Percentiles rank a stretch among this genome's conserved stretches.
phyloP scores from a whole-genome alignment of 164 flowering plant genomes.

The Aristolochia californica region DNA sequence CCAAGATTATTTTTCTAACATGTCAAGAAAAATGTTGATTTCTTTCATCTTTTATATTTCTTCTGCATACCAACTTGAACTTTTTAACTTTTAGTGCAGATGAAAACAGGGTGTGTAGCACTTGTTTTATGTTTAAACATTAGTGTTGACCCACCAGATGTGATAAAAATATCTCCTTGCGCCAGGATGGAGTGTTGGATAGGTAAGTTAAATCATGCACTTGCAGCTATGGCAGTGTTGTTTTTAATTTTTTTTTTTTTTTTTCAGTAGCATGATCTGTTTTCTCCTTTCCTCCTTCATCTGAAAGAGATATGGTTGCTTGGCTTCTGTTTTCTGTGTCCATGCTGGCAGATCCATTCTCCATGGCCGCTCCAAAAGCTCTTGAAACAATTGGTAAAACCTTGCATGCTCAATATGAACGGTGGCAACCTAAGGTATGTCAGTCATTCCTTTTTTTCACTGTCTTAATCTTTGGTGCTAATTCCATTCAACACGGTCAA shows the following conservation, averaged over 20 bases:
- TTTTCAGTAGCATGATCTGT: neutral
- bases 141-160: conserved; percentile 98
- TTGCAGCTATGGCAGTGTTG: too few species aligned
- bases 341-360: conserved; percentile 66
- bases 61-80: neutral
- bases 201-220: conserved; percentile 35
- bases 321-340: neutral
- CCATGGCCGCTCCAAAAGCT: conserved; percentile 89
- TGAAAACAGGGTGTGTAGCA: conserved; percentile 96
- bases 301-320: too few species aligned
- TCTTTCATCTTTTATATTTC: neutral
- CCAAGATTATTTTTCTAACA: too few species aligned
- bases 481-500: neutral
- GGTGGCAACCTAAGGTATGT: conserved; percentile 94
- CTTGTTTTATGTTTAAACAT: conserved; percentile 93
- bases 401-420: conserved; percentile 72
- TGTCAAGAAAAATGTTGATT: neutral
- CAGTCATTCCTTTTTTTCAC: neutral
- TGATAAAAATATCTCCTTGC: conserved; percentile 95
- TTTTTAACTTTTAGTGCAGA: conserved; percentile 46
- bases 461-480: conserved; percentile 1
- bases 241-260: neutral
- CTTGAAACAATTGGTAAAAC: conserved; percentile 78
- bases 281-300: too few species aligned
- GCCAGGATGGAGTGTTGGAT: conserved; percentile 99